Percentiles rank a stretch among this genome's conserved stretches.
phyloP scores from a whole-genome alignment of 2,329 filamentous ascomycete species.

The Fusarium nodosum region DNA sequence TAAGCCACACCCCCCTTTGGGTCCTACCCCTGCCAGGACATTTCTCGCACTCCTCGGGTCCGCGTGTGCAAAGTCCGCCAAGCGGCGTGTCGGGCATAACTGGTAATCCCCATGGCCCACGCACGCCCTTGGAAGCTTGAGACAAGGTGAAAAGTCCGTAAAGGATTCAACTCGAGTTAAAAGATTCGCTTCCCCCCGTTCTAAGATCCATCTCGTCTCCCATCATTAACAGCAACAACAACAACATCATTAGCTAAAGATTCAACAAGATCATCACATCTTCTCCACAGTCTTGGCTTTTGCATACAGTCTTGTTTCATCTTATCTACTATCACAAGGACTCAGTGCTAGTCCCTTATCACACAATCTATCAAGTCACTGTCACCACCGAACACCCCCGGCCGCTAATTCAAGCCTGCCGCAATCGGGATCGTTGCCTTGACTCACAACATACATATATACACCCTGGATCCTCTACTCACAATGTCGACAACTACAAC shows the following conservation, averaged over 20 bases:
- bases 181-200: slow-evolving; percentile 46
- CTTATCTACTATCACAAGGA: slow-evolving; percentile 12
- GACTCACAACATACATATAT: slow-evolving; percentile 47
- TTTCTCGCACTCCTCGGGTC: slow-evolving; percentile 51
- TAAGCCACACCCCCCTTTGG: slow-evolving; percentile 37
- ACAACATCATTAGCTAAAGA: slow-evolving; percentile 17
- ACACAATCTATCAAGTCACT: slow-evolving; percentile 50
- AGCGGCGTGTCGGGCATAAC: slow-evolving; percentile 49
- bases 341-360: slow-evolving; percentile 44
- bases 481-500: slow-evolving; percentile 53
- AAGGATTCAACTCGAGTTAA: slow-evolving; percentile 48
- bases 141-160: slow-evolving; percentile 46
- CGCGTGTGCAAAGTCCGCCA: slow-evolving; percentile 54
- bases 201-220: slow-evolving; percentile 15
- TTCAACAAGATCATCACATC: slow-evolving; percentile 30
- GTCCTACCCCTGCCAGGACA: slow-evolving; percentile 12
- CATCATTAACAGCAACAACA: slow-evolving; percentile 34
- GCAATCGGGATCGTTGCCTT: slow-evolving; percentile 52
- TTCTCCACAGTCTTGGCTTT: slow-evolving; percentile 21
- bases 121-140: slow-evolving; percentile 31
- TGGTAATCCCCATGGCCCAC: slow-evolving; percentile 45
- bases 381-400: slow-evolving; percentile 52
- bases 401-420: slow-evolving; percentile 48
- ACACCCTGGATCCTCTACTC: slow-evolving; percentile 40
- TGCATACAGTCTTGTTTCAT: slow-evolving; percentile 6